These are phyloP conservation scores for Dianthus caryophyllus DNA, from an alignment of 148 eudicot genomes.

Conservation along the genomic window DNA sequence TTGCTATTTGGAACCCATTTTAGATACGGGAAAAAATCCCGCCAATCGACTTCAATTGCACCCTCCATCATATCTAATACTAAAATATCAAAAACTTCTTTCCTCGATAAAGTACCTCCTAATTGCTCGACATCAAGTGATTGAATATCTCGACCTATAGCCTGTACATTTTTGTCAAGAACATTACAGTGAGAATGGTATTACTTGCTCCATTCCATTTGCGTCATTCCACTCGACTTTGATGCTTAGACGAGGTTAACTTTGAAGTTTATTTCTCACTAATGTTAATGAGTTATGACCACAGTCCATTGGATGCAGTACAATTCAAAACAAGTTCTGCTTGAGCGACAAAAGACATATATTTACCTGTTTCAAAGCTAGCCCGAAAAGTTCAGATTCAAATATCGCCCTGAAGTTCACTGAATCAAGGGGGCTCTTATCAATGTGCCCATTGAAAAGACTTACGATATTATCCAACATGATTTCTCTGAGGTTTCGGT, in stretches of 20 bases:
- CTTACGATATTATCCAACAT: conserved; percentile 45
- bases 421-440: conserved; percentile 37
- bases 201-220: too few relatives aligned
- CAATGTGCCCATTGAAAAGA: conserved; percentile 31
- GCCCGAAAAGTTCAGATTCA: conserved; percentile 70
- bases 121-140: conserved; percentile 60
- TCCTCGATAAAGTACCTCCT: conserved; percentile 48
- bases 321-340: background rate
- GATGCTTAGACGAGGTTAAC: too few relatives aligned
- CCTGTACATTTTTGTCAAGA: conserved; percentile 33
- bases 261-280: too few relatives aligned
- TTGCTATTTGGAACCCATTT: conserved; percentile 68
- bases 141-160: conserved; percentile 55
- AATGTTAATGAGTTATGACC: too few relatives aligned
- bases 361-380: conserved; percentile 64
- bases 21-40: conserved; percentile 86
- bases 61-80: conserved; percentile 74
- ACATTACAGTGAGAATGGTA: background rate
- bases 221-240: too few relatives aligned
- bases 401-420: conserved; percentile 55
- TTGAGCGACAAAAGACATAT: background rate
- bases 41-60: conserved; percentile 89
- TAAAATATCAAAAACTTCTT: conserved; percentile 47
- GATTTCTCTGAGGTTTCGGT: conserved; percentile 43
- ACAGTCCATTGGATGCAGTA: too few relatives aligned